phyloP scores from a whole-genome alignment of 495 filamentous ascomycete species.

The Jackrogersella multiformis region DNA sequence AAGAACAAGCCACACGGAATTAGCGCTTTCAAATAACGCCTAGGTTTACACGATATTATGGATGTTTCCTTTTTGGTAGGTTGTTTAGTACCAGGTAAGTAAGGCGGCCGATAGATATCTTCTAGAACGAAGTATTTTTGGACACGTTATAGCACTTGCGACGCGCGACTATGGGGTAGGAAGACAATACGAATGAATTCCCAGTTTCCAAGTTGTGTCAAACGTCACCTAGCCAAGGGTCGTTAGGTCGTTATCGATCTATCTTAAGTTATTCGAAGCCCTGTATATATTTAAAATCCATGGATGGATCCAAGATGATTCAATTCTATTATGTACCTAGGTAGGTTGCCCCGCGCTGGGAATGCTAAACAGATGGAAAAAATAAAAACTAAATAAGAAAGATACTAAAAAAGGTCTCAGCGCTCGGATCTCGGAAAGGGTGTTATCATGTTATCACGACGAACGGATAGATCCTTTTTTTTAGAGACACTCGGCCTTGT shows the following conservation, averaged over 20 bases:
- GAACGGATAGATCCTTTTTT: conserved; percentile 40
- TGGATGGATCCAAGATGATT: background rate
- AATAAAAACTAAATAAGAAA: conserved; percentile 13
- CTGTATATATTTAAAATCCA: background rate
- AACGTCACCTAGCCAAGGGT: too few relatives aligned
- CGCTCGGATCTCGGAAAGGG: conserved; percentile 38
- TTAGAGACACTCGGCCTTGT: conserved; percentile 33
- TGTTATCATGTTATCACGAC: conserved; percentile 30
- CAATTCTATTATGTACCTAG: background rate
- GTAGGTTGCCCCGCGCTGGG: conserved; percentile 23
- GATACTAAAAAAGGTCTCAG: conserved; percentile 8
- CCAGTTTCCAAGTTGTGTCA: too few relatives aligned
- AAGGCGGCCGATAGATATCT: background rate
- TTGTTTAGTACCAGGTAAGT: background rate
- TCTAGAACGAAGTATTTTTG: conserved; percentile 20
- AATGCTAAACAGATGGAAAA: background rate
- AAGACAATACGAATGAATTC: background rate
- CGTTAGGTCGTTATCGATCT: conserved; percentile 14
- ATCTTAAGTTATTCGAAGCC: background rate
- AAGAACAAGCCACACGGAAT: conserved; percentile 18
- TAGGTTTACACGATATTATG: conserved; percentile 2
- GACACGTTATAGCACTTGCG: conserved; percentile 8
- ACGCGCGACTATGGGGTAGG: background rate
- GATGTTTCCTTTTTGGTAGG: conserved; percentile 19
- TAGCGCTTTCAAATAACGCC: conserved; percentile 10